A percentile compares a stretch with the other conserved stretches of the same genome.
Conservation (phyloP, 1,284 basidiomycete genomes). For the Trametes sp. region DNA sequence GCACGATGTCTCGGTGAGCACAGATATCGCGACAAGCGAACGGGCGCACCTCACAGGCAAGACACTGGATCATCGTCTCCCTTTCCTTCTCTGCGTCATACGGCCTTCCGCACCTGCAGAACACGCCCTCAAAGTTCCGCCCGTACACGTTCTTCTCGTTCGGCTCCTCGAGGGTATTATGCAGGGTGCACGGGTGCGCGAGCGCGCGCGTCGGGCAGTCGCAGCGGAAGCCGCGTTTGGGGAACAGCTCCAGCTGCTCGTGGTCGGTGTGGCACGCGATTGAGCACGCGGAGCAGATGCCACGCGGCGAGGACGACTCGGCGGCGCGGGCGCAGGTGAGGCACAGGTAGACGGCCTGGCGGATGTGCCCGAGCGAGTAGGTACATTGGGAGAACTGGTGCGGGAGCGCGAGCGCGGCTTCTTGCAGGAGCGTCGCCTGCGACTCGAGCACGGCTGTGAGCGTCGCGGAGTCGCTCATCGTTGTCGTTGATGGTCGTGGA, state of each 20-base stretch:
- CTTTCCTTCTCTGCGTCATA: conserved; percentile 75
- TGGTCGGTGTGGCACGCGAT: conserved; percentile 83
- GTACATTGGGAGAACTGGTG: conserved; percentile 81
- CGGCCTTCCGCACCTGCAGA: conserved; percentile 73
- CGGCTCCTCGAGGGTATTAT: conserved; percentile 55
- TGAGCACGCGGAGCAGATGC: conserved; percentile 81
- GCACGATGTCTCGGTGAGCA: conserved; percentile 12
- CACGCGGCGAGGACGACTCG: conserved; percentile 41
- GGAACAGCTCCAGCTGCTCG: conserved; percentile 85
- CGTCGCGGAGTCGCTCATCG: conserved; percentile 34
- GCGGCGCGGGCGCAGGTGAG: conserved; percentile 62
- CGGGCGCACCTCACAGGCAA: conserved; percentile 75
- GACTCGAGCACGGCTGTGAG: conserved; percentile 52
- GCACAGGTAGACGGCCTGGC: conserved; percentile 80
- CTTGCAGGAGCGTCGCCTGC: conserved; percentile 67
- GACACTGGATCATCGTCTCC: conserved; percentile 87
- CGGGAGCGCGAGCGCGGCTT: conserved; percentile 76
- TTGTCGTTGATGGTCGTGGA: background rate
- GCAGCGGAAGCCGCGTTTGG: conserved; percentile 80
- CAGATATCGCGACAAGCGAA: conserved; percentile 17
- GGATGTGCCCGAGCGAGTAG: conserved; percentile 63
- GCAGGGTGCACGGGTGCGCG: conserved; percentile 66
- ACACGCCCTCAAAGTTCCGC: conserved; percentile 71
- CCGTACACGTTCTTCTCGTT: conserved; percentile 68
- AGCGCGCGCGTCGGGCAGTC: conserved; percentile 78